Evolutionary conservation across 2,329 filamentous ascomycete species (phyloP), one percentile per base, ranked within the genome.

Genomic region (Emergomyces pasteurianus): DNA sequence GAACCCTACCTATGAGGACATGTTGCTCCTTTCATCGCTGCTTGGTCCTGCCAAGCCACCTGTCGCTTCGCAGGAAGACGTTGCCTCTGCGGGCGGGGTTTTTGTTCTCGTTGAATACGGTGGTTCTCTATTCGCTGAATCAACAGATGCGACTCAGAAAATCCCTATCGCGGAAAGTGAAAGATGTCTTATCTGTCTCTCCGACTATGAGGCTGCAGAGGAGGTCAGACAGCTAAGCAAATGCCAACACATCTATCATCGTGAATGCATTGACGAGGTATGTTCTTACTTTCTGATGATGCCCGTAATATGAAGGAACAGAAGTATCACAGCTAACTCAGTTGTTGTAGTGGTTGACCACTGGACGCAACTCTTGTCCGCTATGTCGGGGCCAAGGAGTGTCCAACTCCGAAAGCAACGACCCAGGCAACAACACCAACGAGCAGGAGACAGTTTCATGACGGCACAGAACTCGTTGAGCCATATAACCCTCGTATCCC

Each of bases 1-100:
- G 78, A 80, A 81, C 58, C 85, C 85, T 1, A 87, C 85, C 1
- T 88, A 88, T 67, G 85, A 88, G 72, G 85, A 88, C 66, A 88
- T 88, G 85, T 81, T 87, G 69, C 74, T 88, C 52, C 77, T 88
- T 3, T 86, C 84, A 14, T 84, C 84, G 14, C 77, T 88, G 12
- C 75, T 88, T 18, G 86, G 85, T 1, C 85, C 86, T 55, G 85
- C 82, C 3, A 88, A 88, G 68, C 85, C 85, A 2, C 85, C 85
- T 2, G 86, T 88, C 58, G 85, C 85, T 21, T 83, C 80, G 60
- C 80, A 84, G 63, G 82, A 84, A 60, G 86, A 88, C 66, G 78
- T 88, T 31, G 80, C 81, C 58, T 79, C 80, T 52, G 83, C 86
- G 18, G 82, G 83, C 23, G 85, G 85, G 2, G 66, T 86, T 9